Evolutionary conservation across 1,284 basidiomycete genomes (phyloP).

Genomic region (Sutorius eximius): DNA sequence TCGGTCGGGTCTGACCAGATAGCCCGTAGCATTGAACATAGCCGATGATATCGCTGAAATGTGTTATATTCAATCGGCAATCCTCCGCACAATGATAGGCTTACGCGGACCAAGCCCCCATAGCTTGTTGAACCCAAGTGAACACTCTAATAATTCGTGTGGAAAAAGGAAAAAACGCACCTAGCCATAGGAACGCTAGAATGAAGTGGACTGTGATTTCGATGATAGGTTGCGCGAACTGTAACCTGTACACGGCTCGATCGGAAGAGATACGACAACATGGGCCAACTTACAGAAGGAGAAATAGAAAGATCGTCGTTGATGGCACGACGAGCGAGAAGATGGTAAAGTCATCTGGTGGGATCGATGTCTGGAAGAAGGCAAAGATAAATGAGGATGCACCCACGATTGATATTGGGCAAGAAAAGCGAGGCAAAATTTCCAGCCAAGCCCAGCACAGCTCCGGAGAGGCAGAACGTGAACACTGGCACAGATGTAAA

Average conservation of each 20-base stretch:
- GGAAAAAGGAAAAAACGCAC: slow-evolving; percentile 40
- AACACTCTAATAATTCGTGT: slow-evolving; percentile 3
- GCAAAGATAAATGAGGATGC: not conserved
- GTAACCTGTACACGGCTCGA: slow-evolving; percentile 43
- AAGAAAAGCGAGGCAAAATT: slow-evolving; percentile 68
- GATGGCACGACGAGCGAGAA: slow-evolving; percentile 65
- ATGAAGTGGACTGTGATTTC: slow-evolving; percentile 58
- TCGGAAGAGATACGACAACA: not conserved
- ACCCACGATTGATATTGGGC: slow-evolving; percentile 60
- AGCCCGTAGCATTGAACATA: slow-evolving; percentile 60
- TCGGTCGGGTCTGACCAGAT: slow-evolving; percentile 44
- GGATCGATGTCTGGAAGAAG: not conserved
- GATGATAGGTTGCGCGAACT: slow-evolving; percentile 65
- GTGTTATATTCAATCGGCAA: slow-evolving; percentile 8
- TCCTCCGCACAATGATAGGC: slow-evolving; percentile 24
- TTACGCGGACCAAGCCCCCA: slow-evolving; percentile 74
- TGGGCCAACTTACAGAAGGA: slow-evolving; percentile 46
- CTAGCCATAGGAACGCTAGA: slow-evolving; percentile 63
- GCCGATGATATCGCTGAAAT: slow-evolving; percentile 65
- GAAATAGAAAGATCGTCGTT: slow-evolving; percentile 57
- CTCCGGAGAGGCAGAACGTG: slow-evolving; percentile 59
- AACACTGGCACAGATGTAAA: slow-evolving; percentile 42
- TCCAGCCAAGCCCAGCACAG: slow-evolving; percentile 64
- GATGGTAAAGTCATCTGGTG: slow-evolving; percentile 64
- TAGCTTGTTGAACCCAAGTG: slow-evolving; percentile 42